Percentiles rank a stretch among this genome's conserved stretches.
Conservation (phyloP, 2,329 filamentous ascomycete species). For the Cytospora leucostoma region DNA sequence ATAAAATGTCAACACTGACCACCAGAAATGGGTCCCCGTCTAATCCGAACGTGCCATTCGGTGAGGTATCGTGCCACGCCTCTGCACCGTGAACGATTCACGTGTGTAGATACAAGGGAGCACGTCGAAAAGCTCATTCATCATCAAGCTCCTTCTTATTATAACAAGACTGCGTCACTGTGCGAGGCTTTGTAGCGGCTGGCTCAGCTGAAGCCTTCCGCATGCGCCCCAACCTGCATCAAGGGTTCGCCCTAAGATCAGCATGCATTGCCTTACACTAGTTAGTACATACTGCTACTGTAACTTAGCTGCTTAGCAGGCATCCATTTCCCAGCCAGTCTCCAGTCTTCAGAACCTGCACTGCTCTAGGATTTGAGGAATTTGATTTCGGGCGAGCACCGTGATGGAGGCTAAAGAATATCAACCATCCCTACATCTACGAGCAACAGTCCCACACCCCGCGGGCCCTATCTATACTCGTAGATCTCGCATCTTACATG, state of each 20-base stretch:
- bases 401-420: background rate
- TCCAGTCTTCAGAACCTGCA: background rate
- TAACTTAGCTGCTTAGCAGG: no score
- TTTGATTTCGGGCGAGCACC: background rate
- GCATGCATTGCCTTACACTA: background rate
- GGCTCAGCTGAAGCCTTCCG: background rate
- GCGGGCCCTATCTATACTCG: no score
- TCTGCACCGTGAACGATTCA: background rate
- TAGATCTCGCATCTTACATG: no score
- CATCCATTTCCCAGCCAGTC: no score
- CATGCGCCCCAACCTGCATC: constrained; percentile 3
- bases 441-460: background rate
- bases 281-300: background rate
- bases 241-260: background rate
- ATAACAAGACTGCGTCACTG: constrained; percentile 3
- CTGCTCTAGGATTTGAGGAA: background rate
- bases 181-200: constrained; percentile 9
- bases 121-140: background rate
- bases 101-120: no score
- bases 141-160: no score
- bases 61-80: background rate
- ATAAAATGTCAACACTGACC: background rate
- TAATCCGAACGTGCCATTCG: background rate
- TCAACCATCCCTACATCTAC: background rate
- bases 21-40: background rate